These are phyloP conservation scores for Antrodiella citrinella DNA, from an alignment of 768 basidiomycete genomes.

Conservation along the genomic window DNA sequence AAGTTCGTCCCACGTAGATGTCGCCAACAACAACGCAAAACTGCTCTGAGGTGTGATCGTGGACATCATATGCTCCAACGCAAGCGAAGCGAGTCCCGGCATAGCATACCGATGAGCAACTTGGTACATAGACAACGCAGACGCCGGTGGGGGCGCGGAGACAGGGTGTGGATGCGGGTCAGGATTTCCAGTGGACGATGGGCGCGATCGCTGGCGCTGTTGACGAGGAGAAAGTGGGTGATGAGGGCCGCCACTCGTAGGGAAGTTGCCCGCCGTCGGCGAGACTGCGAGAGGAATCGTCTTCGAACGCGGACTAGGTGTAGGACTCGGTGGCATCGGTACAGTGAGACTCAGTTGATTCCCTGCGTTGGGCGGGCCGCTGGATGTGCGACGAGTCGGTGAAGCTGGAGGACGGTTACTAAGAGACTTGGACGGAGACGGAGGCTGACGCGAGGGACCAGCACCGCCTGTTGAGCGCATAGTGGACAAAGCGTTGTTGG, in stretches of 20 bases:
- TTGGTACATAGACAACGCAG: conserved; percentile 68
- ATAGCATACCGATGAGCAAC: conserved; percentile 71
- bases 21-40: conserved; percentile 64
- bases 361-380: background rate
- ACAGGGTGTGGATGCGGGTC: conserved; percentile 74
- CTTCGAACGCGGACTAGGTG: conserved; percentile 30
- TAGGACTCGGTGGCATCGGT: conserved; percentile 21
- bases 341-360: conserved; percentile 3
- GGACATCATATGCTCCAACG: conserved; percentile 65
- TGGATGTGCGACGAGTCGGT: conserved; percentile 13
- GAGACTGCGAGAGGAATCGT: conserved; percentile 30
- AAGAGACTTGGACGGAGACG: conserved; percentile 3
- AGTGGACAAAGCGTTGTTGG: background rate
- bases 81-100: conserved; percentile 54
- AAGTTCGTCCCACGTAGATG: conserved; percentile 58
- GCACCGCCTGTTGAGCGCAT: conserved; percentile 4
- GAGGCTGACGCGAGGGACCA: background rate
- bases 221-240: conserved; percentile 43
- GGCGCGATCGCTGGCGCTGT: conserved; percentile 28
- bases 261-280: conserved; percentile 22
- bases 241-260: conserved; percentile 24
- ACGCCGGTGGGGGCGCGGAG: conserved; percentile 52
- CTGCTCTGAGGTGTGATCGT: conserved; percentile 58
- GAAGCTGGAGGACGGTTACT: conserved; percentile 12
- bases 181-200: conserved; percentile 26